Base-by-base conservation (phyloP, 345 rosid genomes). In the Sonneratia caseolaris region DNA sequence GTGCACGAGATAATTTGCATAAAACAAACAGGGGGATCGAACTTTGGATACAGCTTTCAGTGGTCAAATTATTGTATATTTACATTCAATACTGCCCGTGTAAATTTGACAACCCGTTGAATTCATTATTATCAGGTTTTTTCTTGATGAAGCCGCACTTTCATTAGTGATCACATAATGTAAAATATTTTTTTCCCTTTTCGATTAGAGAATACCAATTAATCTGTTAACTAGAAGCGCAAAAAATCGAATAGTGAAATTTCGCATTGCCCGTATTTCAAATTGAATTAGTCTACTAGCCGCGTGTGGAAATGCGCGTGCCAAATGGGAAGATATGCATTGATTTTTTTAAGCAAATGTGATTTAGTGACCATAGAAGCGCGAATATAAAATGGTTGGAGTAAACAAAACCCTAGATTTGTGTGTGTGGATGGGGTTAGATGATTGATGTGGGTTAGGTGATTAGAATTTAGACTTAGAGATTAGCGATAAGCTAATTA, bases 341-440 rank as follows among this genome's bases (percentile, higher is more conserved):
- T 32, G 8, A 9, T 61, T 61, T 61, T 68, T 10, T 42, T 68
- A 68, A 37, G 10, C 2, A 7, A 37, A 24, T 66, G 24, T 15
- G 40, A 66, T 32, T 7, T 64, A 8, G 7, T 3, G 8, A 64
- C 4, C 4, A 38, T 32, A 37, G 37, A 47, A 13, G 1, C 14
- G 40, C 32, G 40, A 37, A 8, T 32, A 35, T 66, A 40, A 40
- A 43, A 43, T 38, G 51, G 51, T 67, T 67, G 49, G 70, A 66
- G 69, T 16, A 16, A 38, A 43, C n/a, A 45, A 59, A 57, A 81
- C 75, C 85, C 82, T 73, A 72, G 71, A 70, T 69, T 61, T 27
- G 64, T 68, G 5, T 13, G 37, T 76, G 81, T 76, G 84, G 84
- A 72, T 77, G 77, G 84, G 86, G 77, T 71, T 78, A 68, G 75